Conservation (phyloP, 1,284 basidiomycete genomes). For the Tilletiopsis washingtonensis region DNA sequence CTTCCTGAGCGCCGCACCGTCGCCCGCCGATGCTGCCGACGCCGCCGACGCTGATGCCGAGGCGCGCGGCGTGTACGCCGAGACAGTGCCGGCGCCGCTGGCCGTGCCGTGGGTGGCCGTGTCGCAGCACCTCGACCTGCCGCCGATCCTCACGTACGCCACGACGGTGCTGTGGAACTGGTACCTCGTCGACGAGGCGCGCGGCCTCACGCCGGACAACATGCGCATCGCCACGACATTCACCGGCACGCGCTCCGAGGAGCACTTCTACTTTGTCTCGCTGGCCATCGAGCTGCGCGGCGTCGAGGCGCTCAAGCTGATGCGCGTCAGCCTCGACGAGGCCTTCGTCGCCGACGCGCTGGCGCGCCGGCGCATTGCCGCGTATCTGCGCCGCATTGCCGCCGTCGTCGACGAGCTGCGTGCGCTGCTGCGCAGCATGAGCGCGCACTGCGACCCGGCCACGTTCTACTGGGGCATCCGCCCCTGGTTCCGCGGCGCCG, state of each 20-base stretch:
- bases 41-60: constrained; percentile 12
- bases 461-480: constrained; percentile 77
- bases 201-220: constrained; percentile 37
- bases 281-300: constrained; percentile 87
- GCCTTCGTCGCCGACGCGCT: constrained; percentile 76
- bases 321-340: constrained; percentile 84
- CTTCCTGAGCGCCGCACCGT: constrained; percentile 4
- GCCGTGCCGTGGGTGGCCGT: constrained; percentile 64
- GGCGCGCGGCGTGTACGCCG: constrained; percentile 22
- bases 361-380: constrained; percentile 52
- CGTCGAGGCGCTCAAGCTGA: constrained; percentile 72
- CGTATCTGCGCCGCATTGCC: constrained; percentile 63
- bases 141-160: constrained; percentile 85
- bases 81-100: constrained; percentile 64
- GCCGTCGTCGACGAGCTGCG: constrained; percentile 55
- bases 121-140: constrained; percentile 67
- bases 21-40: constrained; percentile 1
- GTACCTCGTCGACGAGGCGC: constrained; percentile 49
- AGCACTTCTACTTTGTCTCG: constrained; percentile 80
- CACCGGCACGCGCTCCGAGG: constrained; percentile 73
- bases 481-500: constrained; percentile 85
- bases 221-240: constrained; percentile 60
- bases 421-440: constrained; percentile 50
- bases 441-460: constrained; percentile 66
- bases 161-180: constrained; percentile 93